These are phyloP conservation scores for Phycomyces nitens DNA, from an alignment of 192 early-diverging fungal genomes.

Conservation along the genomic window DNA sequence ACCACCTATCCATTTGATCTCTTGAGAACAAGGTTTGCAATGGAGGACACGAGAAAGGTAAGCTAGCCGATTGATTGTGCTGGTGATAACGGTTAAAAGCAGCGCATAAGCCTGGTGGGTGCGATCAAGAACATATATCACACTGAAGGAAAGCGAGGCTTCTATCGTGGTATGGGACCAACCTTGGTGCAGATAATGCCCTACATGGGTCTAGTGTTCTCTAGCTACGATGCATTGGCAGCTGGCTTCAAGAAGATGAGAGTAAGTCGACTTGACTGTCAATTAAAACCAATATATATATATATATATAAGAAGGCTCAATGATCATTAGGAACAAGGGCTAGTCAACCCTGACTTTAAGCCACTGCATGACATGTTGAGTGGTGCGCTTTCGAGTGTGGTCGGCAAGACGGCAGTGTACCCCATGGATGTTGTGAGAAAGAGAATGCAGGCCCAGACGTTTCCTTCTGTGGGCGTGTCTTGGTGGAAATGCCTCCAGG, in stretches of 20 bases:
- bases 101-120: slow-evolving; percentile 62
- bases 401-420: slow-evolving; percentile 83
- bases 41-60: slow-evolving; percentile 62
- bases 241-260: slow-evolving; percentile 37
- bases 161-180: slow-evolving; percentile 84
- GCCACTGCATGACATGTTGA: slow-evolving; percentile 61
- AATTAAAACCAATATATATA: no score
- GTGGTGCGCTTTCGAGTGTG: slow-evolving; percentile 78
- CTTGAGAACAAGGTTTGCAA: slow-evolving; percentile 89
- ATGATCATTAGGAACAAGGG: slow-evolving; percentile 35
- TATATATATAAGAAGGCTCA: no score
- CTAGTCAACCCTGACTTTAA: slow-evolving; percentile 16
- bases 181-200: slow-evolving; percentile 88
- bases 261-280: no score
- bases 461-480: slow-evolving; percentile 51
- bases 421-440: slow-evolving; percentile 86
- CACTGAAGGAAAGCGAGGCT: slow-evolving; percentile 77
- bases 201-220: slow-evolving; percentile 93
- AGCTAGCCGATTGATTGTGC: not conserved
- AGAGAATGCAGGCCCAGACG: slow-evolving; percentile 68
- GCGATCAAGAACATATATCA: slow-evolving; percentile 63
- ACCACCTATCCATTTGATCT: slow-evolving; percentile 95
- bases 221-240: slow-evolving; percentile 64
- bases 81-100: slow-evolving; percentile 12
- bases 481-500: slow-evolving; percentile 52